These are phyloP conservation scores for Globisporangium takayamanum DNA, from an alignment of 352 stramenopile genomes.

Conservation along the genomic window DNA sequence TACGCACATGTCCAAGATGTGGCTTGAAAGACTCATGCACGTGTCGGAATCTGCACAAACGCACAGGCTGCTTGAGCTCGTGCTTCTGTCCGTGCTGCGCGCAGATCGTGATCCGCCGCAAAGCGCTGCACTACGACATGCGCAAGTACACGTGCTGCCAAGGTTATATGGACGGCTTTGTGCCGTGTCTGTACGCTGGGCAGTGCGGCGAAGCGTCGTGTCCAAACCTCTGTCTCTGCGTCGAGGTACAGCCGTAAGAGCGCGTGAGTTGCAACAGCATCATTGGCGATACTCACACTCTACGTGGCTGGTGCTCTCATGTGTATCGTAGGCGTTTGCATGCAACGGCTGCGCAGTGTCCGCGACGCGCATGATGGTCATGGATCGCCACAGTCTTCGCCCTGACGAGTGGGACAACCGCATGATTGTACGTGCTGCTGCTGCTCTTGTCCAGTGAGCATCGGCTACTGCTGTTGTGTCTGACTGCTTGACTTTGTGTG, in stretches of 20 bases:
- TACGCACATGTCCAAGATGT: too few species aligned
- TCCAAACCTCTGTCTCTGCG: slow-evolving; percentile 86
- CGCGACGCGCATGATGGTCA: slow-evolving; percentile 86
- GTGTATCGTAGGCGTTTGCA: slow-evolving; percentile 33
- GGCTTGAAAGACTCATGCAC: not conserved
- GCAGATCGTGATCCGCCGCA: slow-evolving; percentile 88
- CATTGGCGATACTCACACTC: not conserved
- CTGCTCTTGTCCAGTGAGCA: too few species aligned
- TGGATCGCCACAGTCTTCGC: slow-evolving; percentile 86
- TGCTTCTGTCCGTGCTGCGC: slow-evolving; percentile 86
- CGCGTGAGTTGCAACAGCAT: not conserved
- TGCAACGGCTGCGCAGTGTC: slow-evolving; percentile 90
- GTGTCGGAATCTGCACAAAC: not conserved
- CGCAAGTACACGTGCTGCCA: slow-evolving; percentile 91
- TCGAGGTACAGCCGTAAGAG: slow-evolving; percentile 50
- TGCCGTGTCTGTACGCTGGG: slow-evolving; percentile 82
- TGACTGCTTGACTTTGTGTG: slow-evolving; percentile 7
- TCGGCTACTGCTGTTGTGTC: not conserved
- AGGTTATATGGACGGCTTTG: slow-evolving; percentile 88
- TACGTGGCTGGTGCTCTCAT: not conserved
- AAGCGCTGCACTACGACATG: slow-evolving; percentile 90
- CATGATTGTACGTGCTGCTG: slow-evolving; percentile 71
- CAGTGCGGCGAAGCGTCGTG: slow-evolving; percentile 82
- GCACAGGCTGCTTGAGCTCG: slow-evolving; percentile 48
- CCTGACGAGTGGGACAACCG: slow-evolving; percentile 92